phyloP scores from a whole-genome alignment of 2,329 filamentous ascomycete species.

The Paramyrothecium sp. region DNA sequence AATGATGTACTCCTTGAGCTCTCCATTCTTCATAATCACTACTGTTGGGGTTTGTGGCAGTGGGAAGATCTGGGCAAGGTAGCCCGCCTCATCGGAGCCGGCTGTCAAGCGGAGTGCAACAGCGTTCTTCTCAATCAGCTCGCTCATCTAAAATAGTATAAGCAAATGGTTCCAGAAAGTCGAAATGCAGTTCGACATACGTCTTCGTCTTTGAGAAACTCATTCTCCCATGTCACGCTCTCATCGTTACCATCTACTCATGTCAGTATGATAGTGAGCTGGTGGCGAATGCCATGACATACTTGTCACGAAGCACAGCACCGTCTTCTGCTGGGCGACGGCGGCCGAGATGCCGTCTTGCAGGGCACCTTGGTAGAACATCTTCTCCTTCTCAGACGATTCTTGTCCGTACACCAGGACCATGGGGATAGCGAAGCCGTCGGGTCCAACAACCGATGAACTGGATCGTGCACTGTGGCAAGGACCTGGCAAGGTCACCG shows the following conservation, averaged over 20 bases:
- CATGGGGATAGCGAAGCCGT: too few relatives aligned
- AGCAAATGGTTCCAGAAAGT: too few relatives aligned
- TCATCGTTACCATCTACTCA: slow-evolving; percentile 64
- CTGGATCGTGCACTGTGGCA: too few relatives aligned
- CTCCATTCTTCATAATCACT: slow-evolving; percentile 76
- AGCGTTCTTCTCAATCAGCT: slow-evolving; percentile 58
- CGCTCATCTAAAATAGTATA: slow-evolving; percentile 44
- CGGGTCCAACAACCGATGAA: too few relatives aligned
- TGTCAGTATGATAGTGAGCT: slow-evolving; percentile 11
- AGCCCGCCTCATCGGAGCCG: slow-evolving; percentile 77
- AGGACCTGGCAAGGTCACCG: too few relatives aligned
- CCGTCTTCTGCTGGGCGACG: slow-evolving; percentile 71
- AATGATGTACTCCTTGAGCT: slow-evolving; percentile 74
- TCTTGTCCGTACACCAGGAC: too few relatives aligned
- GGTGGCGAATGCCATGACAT: slow-evolving; percentile 18
- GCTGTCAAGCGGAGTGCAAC: slow-evolving; percentile 69
- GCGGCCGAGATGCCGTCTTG: slow-evolving; percentile 79
- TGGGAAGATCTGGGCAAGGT: slow-evolving; percentile 79
- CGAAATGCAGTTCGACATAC: slow-evolving; percentile 38
- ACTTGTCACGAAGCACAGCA: slow-evolving; percentile 85
- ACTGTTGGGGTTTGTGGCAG: slow-evolving; percentile 76
- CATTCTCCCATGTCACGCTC: slow-evolving; percentile 70
- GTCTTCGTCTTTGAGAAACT: slow-evolving; percentile 58
- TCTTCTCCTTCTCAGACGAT: slow-evolving; percentile 26
- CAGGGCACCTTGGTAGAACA: slow-evolving; percentile 81